Evolutionary conservation across 805 yeast species (phyloP).

Genomic region (Kurtzmaniella fragi): DNA sequence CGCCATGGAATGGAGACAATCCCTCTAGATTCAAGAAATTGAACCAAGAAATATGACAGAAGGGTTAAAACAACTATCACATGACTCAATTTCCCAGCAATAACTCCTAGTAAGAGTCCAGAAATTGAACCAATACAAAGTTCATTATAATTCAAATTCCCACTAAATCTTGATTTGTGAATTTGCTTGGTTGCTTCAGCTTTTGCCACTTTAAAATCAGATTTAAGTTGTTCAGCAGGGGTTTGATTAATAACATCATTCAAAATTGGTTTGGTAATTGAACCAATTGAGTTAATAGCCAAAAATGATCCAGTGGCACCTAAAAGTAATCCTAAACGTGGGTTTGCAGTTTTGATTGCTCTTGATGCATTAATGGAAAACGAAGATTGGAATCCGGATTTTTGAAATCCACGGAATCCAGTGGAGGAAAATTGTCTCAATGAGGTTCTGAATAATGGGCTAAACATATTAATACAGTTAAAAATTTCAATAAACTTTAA

Average conservation of each 20-base stretch:
- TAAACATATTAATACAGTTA: not conserved
- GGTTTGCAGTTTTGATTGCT: too few species aligned
- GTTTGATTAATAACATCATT: constrained; percentile 8
- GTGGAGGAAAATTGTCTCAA: not conserved
- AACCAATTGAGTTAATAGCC: not conserved
- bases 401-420: constrained; percentile 1
- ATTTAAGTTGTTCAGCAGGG: not conserved
- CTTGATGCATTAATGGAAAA: not conserved
- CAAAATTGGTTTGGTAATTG: constrained; percentile 1
- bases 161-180: constrained; percentile 26
- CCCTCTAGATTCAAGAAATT: constrained; percentile 54
- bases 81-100: constrained; percentile 57
- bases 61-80: constrained; percentile 47
- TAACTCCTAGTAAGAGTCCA: constrained; percentile 54
- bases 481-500: not conserved
- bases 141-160: constrained; percentile 54
- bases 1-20: constrained; percentile 45
- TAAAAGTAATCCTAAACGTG: not conserved
- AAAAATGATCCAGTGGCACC: constrained; percentile 1
- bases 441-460: not conserved
- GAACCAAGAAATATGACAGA: constrained; percentile 39
- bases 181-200: constrained; percentile 4
- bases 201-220: not conserved
- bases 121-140: constrained; percentile 59
- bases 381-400: not conserved